These are phyloP conservation scores for Neurospora sp. DNA, from an alignment of 495 filamentous ascomycete species.

Conservation along the genomic window DNA sequence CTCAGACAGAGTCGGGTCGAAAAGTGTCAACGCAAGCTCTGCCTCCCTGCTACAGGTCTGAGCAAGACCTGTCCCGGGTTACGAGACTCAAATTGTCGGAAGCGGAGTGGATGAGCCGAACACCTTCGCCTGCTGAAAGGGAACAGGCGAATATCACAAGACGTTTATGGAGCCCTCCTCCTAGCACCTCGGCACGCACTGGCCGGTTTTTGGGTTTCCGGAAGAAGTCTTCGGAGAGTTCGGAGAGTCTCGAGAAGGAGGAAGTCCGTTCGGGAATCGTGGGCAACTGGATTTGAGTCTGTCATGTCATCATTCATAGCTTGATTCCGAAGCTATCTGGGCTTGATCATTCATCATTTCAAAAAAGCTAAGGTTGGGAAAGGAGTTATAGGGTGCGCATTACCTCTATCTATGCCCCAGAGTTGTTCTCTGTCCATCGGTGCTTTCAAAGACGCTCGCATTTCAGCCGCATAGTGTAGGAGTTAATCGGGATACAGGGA, in stretches of 20 bases:
- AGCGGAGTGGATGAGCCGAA: slow-evolving; percentile 30
- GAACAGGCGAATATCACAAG: background rate
- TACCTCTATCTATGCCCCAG: background rate
- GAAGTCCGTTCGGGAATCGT: background rate
- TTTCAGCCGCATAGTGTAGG: background rate
- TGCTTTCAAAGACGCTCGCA: background rate
- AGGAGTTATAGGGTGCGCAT: background rate
- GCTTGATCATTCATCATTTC: background rate
- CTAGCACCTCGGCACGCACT: background rate
- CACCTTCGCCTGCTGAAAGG: slow-evolving; percentile 20
- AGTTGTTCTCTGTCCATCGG: background rate
- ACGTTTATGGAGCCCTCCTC: slow-evolving; percentile 14
- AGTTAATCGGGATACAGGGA: background rate
- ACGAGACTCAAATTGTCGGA: slow-evolving; percentile 20
- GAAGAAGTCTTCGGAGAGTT: background rate
- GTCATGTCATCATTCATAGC: background rate
- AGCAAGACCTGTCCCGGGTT: slow-evolving; percentile 3
- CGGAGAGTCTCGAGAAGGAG: background rate
- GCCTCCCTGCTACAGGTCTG: background rate
- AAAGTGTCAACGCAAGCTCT: slow-evolving; percentile 3
- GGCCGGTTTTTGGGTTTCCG: slow-evolving; percentile 8
- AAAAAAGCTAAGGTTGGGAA: background rate
- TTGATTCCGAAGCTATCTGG: background rate
- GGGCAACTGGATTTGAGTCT: background rate
- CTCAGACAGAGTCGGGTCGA: background rate